Conservation (phyloP, 2,329 filamentous ascomycete species). For the Colletotrichum gigasporum region DNA sequence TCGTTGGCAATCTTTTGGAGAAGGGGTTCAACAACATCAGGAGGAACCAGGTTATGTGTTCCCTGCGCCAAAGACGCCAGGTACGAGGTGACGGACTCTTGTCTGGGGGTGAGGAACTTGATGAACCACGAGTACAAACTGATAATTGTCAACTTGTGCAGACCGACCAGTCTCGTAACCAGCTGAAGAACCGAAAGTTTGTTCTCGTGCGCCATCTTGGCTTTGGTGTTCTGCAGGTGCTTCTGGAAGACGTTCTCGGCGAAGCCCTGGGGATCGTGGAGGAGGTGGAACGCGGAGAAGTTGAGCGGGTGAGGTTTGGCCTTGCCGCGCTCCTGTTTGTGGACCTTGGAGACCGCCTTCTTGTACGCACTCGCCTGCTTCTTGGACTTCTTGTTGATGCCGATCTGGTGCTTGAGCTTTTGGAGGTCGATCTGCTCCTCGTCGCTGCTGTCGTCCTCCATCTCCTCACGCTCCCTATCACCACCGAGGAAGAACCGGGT, state of each 20-base stretch:
- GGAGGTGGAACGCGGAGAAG: conserved; percentile 92
- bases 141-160: conserved; percentile 91
- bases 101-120: conserved; percentile 88
- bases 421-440: conserved; percentile 82
- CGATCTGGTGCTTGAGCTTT: conserved; percentile 83
- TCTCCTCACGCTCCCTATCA: conserved; percentile 93
- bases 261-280: conserved; percentile 95
- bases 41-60: conserved; percentile 89
- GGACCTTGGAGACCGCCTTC: conserved; percentile 83
- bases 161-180: conserved; percentile 87
- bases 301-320: conserved; percentile 87
- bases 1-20: conserved; percentile 97
- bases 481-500: conserved; percentile 95
- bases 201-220: conserved; percentile 86
- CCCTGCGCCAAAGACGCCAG: conserved; percentile 92
- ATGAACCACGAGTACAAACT: conserved; percentile 96
- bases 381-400: conserved; percentile 96
- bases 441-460: conserved; percentile 88
- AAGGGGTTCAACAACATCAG: conserved; percentile 89
- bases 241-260: conserved; percentile 90
- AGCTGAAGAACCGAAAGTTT: conserved; percentile 91
- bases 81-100: conserved; percentile 92
- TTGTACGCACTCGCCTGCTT: conserved; percentile 85
- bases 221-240: conserved; percentile 87
- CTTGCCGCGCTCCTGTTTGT: conserved; percentile 88